Evolutionary conservation across 306 rosid species (phyloP).

Genomic region (Glycine latifolia): DNA sequence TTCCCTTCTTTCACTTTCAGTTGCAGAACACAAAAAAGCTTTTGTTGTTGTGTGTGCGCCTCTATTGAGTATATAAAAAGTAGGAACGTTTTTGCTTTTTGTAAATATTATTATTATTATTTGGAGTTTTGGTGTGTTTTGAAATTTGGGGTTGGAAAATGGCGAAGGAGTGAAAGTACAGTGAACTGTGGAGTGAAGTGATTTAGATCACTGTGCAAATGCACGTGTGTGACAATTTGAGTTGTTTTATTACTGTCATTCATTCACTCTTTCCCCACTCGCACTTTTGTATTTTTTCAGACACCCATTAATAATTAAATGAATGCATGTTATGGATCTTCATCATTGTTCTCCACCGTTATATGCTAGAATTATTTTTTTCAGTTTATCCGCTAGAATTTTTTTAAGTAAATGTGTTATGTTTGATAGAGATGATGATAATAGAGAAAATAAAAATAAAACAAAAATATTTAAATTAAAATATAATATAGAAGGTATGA

Average conservation of each 20-base stretch:
- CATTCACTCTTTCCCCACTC: background rate
- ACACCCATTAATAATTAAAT: background rate
- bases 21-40: conserved; percentile 31
- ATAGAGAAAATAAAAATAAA: too few relatives aligned
- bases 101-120: conserved; percentile 5
- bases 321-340: background rate
- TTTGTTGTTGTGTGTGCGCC: background rate
- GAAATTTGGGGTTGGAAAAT: background rate
- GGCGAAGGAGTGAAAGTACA: conserved; percentile 19
- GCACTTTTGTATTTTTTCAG: background rate
- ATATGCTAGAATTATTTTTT: background rate
- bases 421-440: too few relatives aligned
- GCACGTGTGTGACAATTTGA: conserved; percentile 21
- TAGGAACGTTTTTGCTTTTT: conserved; percentile 21
- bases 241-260: background rate
- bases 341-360: background rate
- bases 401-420: too few relatives aligned
- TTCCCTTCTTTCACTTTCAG: conserved; percentile 31
- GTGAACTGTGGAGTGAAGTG: background rate
- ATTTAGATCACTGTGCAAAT: background rate
- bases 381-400: background rate
- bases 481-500: too few relatives aligned
- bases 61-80: conserved; percentile 4
- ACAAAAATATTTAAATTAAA: too few relatives aligned
- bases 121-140: conserved; percentile 39